Conservation (phyloP, 371 early-diverging fungal species). For the Mortierella sp. region DNA sequence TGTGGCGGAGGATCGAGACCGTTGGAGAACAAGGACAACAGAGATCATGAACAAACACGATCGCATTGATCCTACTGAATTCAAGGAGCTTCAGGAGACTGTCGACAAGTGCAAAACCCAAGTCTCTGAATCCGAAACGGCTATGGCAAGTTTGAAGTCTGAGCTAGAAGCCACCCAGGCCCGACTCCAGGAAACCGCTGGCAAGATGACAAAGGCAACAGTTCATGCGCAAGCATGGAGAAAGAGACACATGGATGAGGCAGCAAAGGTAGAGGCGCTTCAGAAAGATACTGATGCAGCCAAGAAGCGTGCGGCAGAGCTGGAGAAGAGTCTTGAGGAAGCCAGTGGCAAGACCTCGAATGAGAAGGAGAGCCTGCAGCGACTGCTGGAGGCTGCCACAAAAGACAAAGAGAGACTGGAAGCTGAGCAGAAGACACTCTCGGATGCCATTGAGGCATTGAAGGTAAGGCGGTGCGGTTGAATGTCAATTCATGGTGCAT, state of each 20-base stretch:
- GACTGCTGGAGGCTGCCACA: constrained; percentile 10
- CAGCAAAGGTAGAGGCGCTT: constrained; percentile 23
- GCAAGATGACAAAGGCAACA: constrained; percentile 9
- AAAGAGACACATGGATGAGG: constrained; percentile 37
- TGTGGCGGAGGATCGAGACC: constrained; percentile 47
- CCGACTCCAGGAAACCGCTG: constrained; percentile 6
- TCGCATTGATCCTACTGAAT: constrained; percentile 53
- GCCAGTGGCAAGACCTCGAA: constrained; percentile 25
- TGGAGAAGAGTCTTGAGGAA: constrained; percentile 32
- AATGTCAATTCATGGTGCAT: neutral
- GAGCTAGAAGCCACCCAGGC: constrained; percentile 21
- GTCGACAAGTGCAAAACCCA: constrained; percentile 42
- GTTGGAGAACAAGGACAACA: constrained; percentile 48
- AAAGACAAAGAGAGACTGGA: constrained; percentile 25
- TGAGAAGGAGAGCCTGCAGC: constrained; percentile 25
- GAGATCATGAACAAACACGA: constrained; percentile 55
- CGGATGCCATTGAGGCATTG: constrained; percentile 42
- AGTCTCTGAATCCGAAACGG: constrained; percentile 16
- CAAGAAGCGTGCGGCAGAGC: constrained; percentile 27
- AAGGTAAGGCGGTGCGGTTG: constrained; percentile 13
- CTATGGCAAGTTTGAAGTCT: constrained; percentile 11
- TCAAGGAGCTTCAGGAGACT: constrained; percentile 58
- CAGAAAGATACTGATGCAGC: constrained; percentile 27
- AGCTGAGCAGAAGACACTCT: constrained; percentile 26
- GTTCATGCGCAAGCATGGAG: constrained; percentile 24